phyloP scores from a whole-genome alignment of 1,284 basidiomycete genomes.

The Heterobasidion parviporum region DNA sequence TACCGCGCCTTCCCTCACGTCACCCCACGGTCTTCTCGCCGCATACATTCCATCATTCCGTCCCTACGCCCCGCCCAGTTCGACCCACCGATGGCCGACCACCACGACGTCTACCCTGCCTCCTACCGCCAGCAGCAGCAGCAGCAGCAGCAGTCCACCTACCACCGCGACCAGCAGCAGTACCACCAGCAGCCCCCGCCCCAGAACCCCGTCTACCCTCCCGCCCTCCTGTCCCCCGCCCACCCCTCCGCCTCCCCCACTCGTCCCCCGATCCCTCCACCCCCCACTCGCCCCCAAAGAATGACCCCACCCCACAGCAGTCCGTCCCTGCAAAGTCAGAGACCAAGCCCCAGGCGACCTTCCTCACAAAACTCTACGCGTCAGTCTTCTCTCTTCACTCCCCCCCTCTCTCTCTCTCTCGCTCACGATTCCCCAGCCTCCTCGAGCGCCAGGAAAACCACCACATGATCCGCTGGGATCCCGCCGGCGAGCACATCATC shows the following conservation, averaged over 20 bases:
- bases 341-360: constrained; percentile 79
- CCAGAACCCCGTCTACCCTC: constrained; percentile 30
- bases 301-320: constrained; percentile 32
- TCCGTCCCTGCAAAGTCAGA: constrained; percentile 6
- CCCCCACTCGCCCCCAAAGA: constrained; percentile 24
- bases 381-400: constrained; percentile 32
- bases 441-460: constrained; percentile 81
- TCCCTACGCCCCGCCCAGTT: constrained; percentile 27
- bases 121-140: constrained; percentile 29
- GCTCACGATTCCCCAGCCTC: constrained; percentile 36
- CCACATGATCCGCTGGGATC: constrained; percentile 91
- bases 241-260: constrained; percentile 9
- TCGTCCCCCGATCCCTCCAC: constrained; percentile 10
- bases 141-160: neutral
- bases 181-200: constrained; percentile 34
- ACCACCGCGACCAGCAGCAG: constrained; percentile 26
- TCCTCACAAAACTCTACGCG: constrained; percentile 89
- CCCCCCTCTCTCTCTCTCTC: constrained; percentile 8
- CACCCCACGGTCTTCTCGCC: constrained; percentile 14
- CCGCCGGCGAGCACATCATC: constrained; percentile 84
- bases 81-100: constrained; percentile 44
- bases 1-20: constrained; percentile 8
- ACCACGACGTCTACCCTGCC: constrained; percentile 64
- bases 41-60: constrained; percentile 23
- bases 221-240: constrained; percentile 19